These are phyloP conservation scores for Nakaseomyces uthaithaninus DNA, from an alignment of 1,139 yeast genomes.

Conservation along the genomic window DNA sequence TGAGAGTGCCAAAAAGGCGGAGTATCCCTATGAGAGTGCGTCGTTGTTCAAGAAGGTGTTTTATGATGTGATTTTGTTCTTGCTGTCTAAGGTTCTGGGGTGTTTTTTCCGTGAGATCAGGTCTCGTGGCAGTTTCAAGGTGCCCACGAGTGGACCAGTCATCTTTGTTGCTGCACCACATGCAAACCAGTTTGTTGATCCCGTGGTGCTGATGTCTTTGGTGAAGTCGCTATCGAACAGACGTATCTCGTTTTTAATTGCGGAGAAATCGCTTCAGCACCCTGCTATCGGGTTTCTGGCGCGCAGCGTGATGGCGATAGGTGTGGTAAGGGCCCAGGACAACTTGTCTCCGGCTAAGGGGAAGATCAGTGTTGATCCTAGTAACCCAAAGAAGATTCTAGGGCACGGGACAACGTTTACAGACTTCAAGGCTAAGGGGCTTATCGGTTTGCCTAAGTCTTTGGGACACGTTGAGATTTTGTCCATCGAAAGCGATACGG, in stretches of 20 bases:
- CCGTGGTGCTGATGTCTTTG: conserved; percentile 74
- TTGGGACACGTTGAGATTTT: conserved; percentile 70
- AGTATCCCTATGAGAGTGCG: conserved; percentile 19
- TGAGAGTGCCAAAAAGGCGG: conserved; percentile 5
- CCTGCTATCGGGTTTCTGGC: conserved; percentile 69
- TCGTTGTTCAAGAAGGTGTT: conserved; percentile 36
- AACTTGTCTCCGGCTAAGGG: conserved; percentile 57
- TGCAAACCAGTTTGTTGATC: conserved; percentile 94
- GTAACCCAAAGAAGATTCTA: conserved; percentile 43
- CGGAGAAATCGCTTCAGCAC: conserved; percentile 67
- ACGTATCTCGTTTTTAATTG: conserved; percentile 77
- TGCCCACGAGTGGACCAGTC: conserved; percentile 72
- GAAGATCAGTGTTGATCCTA: conserved; percentile 41
- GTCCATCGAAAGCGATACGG: conserved; percentile 66
- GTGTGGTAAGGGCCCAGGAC: conserved; percentile 90
- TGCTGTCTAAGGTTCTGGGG: conserved; percentile 38
- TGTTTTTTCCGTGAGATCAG: conserved; percentile 82
- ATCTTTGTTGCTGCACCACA: conserved; percentile 97
- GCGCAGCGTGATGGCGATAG: conserved; percentile 69
- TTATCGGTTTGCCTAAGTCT: conserved; percentile 70
- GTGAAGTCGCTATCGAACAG: conserved; percentile 64
- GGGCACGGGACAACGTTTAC: conserved; percentile 69
- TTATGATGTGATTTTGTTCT: conserved; percentile 46
- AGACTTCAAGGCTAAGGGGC: conserved; percentile 60
- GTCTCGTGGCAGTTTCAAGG: conserved; percentile 82